Evolutionary conservation across 1,284 basidiomycete genomes (phyloP).

Genomic region (Cutaneotrichosporon curvatum): DNA sequence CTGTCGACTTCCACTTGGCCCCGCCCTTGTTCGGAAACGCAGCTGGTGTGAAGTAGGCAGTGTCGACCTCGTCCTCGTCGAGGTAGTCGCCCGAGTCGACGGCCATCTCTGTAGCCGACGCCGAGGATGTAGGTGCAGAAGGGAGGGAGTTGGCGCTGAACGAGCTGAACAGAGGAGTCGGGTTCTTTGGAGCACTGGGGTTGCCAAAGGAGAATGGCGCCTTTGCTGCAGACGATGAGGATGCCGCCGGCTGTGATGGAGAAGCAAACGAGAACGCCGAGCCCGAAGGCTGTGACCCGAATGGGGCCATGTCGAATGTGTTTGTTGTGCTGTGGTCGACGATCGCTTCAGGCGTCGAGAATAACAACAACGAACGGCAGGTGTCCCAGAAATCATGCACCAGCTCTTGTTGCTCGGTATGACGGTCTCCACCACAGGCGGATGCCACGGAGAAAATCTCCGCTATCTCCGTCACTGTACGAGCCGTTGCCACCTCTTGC

Average conservation of each 20-base stretch:
- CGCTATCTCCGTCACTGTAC: too few species aligned
- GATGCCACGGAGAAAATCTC: too few species aligned
- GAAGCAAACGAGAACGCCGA: slow-evolving; percentile 6
- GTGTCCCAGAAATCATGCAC: neutral
- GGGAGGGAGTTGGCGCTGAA: slow-evolving; percentile 7
- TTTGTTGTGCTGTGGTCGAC: neutral
- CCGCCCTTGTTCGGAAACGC: slow-evolving; percentile 25
- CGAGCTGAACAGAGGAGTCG: slow-evolving; percentile 14
- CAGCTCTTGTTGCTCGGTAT: neutral
- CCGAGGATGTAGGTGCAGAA: neutral
- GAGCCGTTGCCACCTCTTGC: too few species aligned
- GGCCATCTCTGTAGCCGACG: neutral
- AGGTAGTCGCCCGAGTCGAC: slow-evolving; percentile 3
- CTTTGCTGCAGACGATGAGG: slow-evolving; percentile 6
- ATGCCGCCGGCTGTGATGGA: slow-evolving; percentile 3
- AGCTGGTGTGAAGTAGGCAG: slow-evolving; percentile 25
- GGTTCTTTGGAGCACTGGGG: slow-evolving; percentile 11
- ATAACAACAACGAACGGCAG: neutral
- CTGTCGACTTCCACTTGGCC: slow-evolving; percentile 32
- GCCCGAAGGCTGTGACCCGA: slow-evolving; percentile 1
- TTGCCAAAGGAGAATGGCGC: slow-evolving; percentile 10
- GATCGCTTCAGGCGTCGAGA: neutral
- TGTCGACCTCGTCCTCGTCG: slow-evolving; percentile 5
- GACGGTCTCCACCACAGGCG: too few species aligned
- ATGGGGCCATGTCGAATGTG: neutral